phyloP scores from a whole-genome alignment of 2,329 filamentous ascomycete species.

The Cladophialophora immunda region DNA sequence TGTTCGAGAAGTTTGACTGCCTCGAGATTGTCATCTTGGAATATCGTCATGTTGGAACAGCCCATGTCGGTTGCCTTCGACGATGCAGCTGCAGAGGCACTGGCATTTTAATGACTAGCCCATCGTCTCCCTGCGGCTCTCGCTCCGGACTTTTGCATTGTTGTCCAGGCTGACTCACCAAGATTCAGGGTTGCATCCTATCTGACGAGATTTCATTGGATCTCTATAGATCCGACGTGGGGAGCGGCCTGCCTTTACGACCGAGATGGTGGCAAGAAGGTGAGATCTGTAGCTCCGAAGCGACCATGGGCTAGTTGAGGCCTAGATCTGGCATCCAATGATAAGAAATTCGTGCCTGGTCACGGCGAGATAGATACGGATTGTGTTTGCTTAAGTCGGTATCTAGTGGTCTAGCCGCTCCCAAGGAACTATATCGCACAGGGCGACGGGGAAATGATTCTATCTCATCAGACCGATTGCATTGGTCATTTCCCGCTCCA shows the following conservation, averaged over 20 bases:
- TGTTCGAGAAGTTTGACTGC: conserved; percentile 21
- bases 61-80: neutral
- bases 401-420: too few relatives aligned
- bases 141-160: neutral
- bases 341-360: too few relatives aligned
- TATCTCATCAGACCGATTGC: neutral
- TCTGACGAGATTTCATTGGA: neutral
- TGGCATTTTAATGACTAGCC: neutral
- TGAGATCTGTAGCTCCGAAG: neutral
- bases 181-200: neutral
- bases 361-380: too few relatives aligned
- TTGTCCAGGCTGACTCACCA: neutral
- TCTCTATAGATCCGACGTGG: neutral
- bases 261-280: neutral
- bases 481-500: neutral
- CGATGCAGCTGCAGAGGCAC: neutral
- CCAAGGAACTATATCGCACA: too few relatives aligned
- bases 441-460: too few relatives aligned
- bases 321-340: neutral
- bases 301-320: neutral
- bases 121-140: neutral
- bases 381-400: too few relatives aligned
- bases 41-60: conserved; percentile 15
- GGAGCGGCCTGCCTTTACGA: neutral
- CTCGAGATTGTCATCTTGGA: conserved; percentile 15